Conservation (phyloP, 2,329 filamentous ascomycete genomes). For the Fusarium pseudograminearum region DNA sequence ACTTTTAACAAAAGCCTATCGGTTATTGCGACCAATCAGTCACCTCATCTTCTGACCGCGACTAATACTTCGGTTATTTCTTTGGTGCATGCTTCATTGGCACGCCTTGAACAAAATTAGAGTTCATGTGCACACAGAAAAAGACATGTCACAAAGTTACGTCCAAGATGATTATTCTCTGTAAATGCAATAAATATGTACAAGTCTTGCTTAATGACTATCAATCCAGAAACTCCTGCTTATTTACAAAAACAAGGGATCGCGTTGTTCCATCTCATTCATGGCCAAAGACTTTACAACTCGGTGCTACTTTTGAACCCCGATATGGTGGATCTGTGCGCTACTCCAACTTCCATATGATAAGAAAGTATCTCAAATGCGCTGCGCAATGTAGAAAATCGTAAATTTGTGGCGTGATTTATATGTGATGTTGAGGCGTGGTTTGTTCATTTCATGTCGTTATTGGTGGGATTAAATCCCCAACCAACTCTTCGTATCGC, state of each 20-base stretch:
- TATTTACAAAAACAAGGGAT: constrained; percentile 13
- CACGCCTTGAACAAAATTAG: background rate
- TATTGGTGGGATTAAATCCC: constrained; percentile 6
- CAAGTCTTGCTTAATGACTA: background rate
- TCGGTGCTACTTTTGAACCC: background rate
- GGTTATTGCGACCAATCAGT: background rate
- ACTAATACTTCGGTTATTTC: background rate
- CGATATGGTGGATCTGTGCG: background rate
- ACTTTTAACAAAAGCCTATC: background rate
- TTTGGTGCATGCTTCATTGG: background rate
- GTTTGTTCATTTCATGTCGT: constrained; percentile 7
- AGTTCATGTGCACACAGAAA: background rate
- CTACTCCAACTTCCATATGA: constrained; percentile 1
- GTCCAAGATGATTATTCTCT: background rate
- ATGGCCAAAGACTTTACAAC: no score
- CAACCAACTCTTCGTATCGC: background rate
- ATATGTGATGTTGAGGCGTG: background rate
- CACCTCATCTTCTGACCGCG: background rate
- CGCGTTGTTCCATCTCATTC: background rate
- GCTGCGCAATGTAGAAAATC: background rate
- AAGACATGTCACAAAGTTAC: no score
- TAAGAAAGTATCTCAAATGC: background rate
- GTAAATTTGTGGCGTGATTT: background rate
- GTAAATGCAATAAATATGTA: constrained; percentile 1
- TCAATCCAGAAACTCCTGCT: background rate